Conservation (phyloP, 148 eudicot species). For the Fallopia convolvulus region DNA sequence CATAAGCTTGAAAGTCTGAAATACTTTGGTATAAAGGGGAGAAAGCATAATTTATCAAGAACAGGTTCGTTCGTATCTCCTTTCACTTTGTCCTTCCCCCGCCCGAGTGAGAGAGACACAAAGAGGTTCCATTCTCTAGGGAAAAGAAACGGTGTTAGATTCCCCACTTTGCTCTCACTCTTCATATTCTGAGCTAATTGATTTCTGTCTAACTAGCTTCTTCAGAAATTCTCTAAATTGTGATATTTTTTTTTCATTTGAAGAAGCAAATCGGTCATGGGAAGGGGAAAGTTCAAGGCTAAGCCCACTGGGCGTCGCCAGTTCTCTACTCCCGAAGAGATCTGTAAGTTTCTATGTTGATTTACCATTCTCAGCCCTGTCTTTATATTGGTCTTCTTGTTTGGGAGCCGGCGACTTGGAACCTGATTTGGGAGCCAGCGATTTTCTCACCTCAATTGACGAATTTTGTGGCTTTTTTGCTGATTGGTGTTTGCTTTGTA, state of each 20-base stretch:
- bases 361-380: not conserved
- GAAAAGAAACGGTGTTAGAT: not conserved
- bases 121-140: not conserved
- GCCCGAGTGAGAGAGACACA: not conserved
- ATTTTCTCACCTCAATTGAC: not conserved
- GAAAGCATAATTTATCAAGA: not conserved
- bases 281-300: conserved; percentile 63
- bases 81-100: too few species aligned
- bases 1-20: not conserved
- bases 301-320: conserved; percentile 73
- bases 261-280: conserved; percentile 26
- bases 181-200: not conserved
- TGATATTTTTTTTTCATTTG: not conserved
- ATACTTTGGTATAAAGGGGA: not conserved
- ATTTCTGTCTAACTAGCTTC: not conserved
- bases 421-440: not conserved
- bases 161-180: not conserved
- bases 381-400: conserved; percentile 12
- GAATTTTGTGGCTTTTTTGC: not conserved
- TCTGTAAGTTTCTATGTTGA: conserved; percentile 25
- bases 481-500: not conserved
- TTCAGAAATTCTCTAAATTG: too few species aligned
- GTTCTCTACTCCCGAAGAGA: conserved; percentile 52
- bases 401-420: not conserved
- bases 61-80: not conserved